Base-by-base conservation (phyloP, 164 flowering plant species). In the Amborella trichopoda region DNA sequence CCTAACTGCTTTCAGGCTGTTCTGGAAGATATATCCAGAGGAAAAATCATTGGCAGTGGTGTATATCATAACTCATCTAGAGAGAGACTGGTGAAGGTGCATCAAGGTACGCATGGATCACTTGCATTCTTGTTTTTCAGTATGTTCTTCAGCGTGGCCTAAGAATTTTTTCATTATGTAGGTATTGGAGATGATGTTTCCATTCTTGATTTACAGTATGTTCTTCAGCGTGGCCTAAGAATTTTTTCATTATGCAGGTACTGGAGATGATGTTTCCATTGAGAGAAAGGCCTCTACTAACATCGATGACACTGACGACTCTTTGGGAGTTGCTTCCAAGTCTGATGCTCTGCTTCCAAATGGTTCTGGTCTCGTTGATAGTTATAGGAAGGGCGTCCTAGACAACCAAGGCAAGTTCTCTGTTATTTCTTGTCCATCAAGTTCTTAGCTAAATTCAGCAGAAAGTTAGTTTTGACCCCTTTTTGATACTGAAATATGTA, bases 1-100 rank as follows among this genome's bases (percentile, higher is more conserved):
- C 40, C n/a, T 18, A n/a, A n/a, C n/a, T n/a, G n/a, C n/a, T 38
- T 38, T 38, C 68, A 91, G 98, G 80, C 51, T 46, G 50, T 76
- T 32, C 68, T 87, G 44, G 50, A 60, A 44, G 85, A 78, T 53
- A 78, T 91, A 46, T 71, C 76, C 77, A 75, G 67, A 45, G 98
- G 98, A 12, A 78, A 72, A 63, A 58, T 80, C 30, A 76, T 57
- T 3, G 63, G 67, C 51, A 76, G 96, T 55, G 89, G 66, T 32
- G 79, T 62, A 26, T 44, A 47, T 0, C 65, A 69, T 61, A 69
- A 62, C 59, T 55, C 90, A 34, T 55, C 48, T 36, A 63, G 65
- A 52, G 72, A 76, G 34, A 58, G 49, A 43, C 49, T 26, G 40
- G 74, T 61, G 16, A 67, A 59, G 46, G 52, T n/a, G n/a, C n/a